Base-by-base conservation (phyloP, 2,329 filamentous ascomycete genomes). In the Colletotrichum sp. region DNA sequence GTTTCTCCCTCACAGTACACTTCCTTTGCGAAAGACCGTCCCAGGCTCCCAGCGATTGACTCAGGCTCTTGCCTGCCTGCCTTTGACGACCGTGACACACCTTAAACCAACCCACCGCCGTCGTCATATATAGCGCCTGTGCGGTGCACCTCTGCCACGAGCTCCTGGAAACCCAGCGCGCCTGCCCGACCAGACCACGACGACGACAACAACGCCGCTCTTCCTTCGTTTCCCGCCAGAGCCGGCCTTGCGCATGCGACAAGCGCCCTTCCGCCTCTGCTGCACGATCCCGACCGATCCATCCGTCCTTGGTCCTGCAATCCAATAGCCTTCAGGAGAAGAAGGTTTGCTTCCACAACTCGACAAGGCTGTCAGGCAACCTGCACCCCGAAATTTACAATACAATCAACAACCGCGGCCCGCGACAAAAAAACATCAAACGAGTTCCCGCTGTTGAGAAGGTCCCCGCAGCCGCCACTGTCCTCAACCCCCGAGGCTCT, bases 81-180 rank as follows among this genome's bases (percentile, higher is more conserved):
- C 75, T 76, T 76, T 76, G 71, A 76, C 52, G 52, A 52, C 30
- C 36, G 39, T 69, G 71, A 76, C 67, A 67, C 66, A 63, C 32
- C 48, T 30, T 30, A 66, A 36, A 52, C 72, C 16, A 48, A 28
- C 10, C 44, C 32, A 22, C 44, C 64, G 30, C 28, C 59, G 59
- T 32, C 59, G 28, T 18, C 68, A 76, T 69, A 74, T 73, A 73
- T 64, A 68, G 57, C 15, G 52, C 28, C 32, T 36, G 39, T 26
- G 34, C 34, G 22, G 44, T 68, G 32, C 71, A 60, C 64, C 18
- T 26, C 22, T 28, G 34, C 70, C 70, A 59, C 70, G 34, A 16
- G 26, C 36, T 66, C 64, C 34, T 73, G 22, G 24, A 52, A 28
- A 26, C n/a, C 44, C 74, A 74, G 10, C 44, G 71, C 64, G 74